Evolutionary conservation across 345 rosid genomes (phyloP).

Genomic region (Dipteronia dyeriana): DNA sequence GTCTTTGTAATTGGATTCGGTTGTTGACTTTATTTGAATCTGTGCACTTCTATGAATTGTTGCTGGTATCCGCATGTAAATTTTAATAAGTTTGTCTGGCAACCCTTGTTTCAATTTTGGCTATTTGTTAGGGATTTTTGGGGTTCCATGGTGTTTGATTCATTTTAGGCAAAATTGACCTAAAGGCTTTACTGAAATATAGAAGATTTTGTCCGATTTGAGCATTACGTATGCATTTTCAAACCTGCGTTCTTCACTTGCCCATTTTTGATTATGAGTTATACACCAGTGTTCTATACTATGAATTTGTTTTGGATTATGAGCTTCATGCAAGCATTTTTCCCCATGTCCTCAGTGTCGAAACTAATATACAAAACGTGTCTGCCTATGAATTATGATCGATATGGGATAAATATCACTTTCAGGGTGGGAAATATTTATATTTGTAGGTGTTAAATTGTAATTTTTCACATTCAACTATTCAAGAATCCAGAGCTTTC

Average conservation of each 20-base stretch:
- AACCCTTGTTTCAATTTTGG: background rate
- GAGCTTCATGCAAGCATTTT: too few relatives aligned
- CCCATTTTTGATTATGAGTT: too few relatives aligned
- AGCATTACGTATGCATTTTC: too few relatives aligned
- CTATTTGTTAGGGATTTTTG: background rate
- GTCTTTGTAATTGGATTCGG: conserved; percentile 47
- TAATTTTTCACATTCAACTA: background rate
- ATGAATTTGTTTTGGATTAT: too few relatives aligned
- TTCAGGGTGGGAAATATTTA: background rate
- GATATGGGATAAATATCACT: too few relatives aligned
- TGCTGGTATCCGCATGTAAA: conserved; percentile 52
- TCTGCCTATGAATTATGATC: too few relatives aligned
- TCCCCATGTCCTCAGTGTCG: too few relatives aligned
- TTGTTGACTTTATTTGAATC: conserved; percentile 32
- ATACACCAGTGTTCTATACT: too few relatives aligned
- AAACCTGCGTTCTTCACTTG: too few relatives aligned
- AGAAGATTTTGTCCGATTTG: too few relatives aligned
- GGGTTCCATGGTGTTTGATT: background rate
- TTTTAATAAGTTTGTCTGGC: conserved; percentile 44
- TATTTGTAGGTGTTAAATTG: background rate
- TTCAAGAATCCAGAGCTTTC: too few relatives aligned
- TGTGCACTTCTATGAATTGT: conserved; percentile 23
- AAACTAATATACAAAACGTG: too few relatives aligned
- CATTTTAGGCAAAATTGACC: background rate
- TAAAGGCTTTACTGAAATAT: background rate